Conservation (phyloP, 2,329 filamentous ascomycete species). For the Zymoseptoria brevis region DNA sequence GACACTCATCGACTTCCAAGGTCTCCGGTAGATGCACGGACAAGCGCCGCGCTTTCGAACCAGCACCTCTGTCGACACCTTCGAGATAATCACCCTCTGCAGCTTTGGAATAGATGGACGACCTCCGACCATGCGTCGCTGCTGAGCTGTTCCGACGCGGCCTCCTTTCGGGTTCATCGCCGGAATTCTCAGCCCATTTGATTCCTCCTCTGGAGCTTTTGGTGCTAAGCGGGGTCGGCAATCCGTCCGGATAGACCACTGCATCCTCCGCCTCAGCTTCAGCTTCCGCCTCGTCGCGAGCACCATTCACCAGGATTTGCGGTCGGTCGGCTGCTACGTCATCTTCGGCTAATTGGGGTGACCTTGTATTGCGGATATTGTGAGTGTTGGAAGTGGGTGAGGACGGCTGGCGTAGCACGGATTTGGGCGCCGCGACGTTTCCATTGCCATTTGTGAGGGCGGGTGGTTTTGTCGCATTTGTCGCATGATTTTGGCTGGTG, state of each 20-base stretch:
- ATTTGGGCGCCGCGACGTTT: background rate
- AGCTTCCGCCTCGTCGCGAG: constrained; percentile 8
- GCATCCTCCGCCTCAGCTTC: constrained; percentile 2
- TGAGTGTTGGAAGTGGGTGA: background rate
- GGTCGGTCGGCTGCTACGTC: background rate
- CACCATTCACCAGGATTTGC: constrained; percentile 4
- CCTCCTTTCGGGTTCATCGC: constrained; percentile 4
- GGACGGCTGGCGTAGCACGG: background rate
- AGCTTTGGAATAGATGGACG: constrained; percentile 26
- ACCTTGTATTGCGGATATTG: background rate
- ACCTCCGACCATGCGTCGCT: constrained; percentile 21
- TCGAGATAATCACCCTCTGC: constrained; percentile 22
- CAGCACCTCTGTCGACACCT: constrained; percentile 28
- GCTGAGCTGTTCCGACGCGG: constrained; percentile 22
- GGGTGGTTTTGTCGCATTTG: background rate
- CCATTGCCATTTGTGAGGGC: background rate
- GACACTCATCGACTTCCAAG: constrained; percentile 34
- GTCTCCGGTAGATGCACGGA: constrained; percentile 26
- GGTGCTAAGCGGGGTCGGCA: constrained; percentile 10
- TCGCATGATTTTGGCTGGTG: background rate
- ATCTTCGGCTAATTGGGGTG: background rate
- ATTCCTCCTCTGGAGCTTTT: constrained; percentile 17
- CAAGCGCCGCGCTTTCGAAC: constrained; percentile 29
- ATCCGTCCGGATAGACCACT: constrained; percentile 12
- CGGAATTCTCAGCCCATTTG: constrained; percentile 16